These are phyloP conservation scores for Anthostomella pinea DNA, from an alignment of 2,329 filamentous ascomycete species.

Conservation along the genomic window DNA sequence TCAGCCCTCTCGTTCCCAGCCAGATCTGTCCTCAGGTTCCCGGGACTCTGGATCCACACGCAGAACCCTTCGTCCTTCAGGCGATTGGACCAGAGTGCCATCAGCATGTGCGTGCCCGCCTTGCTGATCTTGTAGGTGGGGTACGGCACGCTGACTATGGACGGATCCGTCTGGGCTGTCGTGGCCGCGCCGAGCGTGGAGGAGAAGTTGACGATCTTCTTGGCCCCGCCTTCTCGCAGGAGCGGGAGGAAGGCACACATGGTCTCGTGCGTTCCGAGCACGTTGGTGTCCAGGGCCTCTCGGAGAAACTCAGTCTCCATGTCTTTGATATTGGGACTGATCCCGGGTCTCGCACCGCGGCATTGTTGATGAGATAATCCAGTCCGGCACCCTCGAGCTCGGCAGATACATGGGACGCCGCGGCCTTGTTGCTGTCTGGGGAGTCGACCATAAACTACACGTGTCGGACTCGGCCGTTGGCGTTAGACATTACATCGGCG, in stretches of 20 bases:
- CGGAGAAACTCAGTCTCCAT: constrained; percentile 23
- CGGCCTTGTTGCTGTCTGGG: not conserved
- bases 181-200: constrained; percentile 4
- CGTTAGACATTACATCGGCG: not conserved
- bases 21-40: constrained; percentile 5
- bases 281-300: constrained; percentile 24
- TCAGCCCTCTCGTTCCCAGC: not conserved
- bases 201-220: constrained; percentile 8
- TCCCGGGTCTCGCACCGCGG: constrained; percentile 11
- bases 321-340: constrained; percentile 18
- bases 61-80: constrained; percentile 4
- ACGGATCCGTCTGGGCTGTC: constrained; percentile 3
- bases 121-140: constrained; percentile 8
- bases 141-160: not conserved
- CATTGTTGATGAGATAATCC: constrained; percentile 13
- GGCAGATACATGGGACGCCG: not conserved
- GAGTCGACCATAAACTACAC: not conserved
- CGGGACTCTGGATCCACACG: constrained; percentile 5
- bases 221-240: constrained; percentile 9
- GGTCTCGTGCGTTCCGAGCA: constrained; percentile 34
- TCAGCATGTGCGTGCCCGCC: constrained; percentile 3
- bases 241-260: constrained; percentile 27
- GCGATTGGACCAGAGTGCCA: constrained; percentile 5
- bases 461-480: not conserved
- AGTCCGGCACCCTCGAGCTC: constrained; percentile 1